phyloP scores from a whole-genome alignment of 1,284 basidiomycete species.

The Ceratobasidium papillatum region DNA sequence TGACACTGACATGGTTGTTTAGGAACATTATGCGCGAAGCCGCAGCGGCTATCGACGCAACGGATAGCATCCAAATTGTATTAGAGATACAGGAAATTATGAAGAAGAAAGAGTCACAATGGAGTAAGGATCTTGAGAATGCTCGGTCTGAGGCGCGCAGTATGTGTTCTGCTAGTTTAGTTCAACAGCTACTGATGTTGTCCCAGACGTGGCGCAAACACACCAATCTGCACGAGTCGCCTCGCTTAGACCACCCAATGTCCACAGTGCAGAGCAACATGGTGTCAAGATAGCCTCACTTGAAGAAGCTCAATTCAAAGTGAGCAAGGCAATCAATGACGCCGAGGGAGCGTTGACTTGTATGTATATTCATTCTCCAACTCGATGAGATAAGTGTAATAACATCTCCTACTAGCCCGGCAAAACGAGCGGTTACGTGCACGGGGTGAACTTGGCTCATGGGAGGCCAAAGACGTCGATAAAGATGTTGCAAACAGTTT shows the following conservation, averaged over 20 bases:
- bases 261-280: slow-evolving; percentile 39
- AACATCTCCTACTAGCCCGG: slow-evolving; percentile 26
- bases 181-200: not conserved
- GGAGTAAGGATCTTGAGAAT: slow-evolving; percentile 8
- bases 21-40: slow-evolving; percentile 35
- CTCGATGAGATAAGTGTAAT: not conserved
- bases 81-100: slow-evolving; percentile 31
- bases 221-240: slow-evolving; percentile 32
- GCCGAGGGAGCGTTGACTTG: slow-evolving; percentile 37
- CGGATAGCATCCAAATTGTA: slow-evolving; percentile 27
- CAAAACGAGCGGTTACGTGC: slow-evolving; percentile 37
- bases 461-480: slow-evolving; percentile 43
- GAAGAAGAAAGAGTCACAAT: slow-evolving; percentile 25
- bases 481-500: slow-evolving; percentile 41
- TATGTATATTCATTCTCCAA: not conserved
- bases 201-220: slow-evolving; percentile 12
- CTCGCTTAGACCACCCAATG: slow-evolving; percentile 41
- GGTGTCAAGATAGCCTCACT: slow-evolving; percentile 41
- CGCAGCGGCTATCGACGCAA: slow-evolving; percentile 2
- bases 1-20: not conserved
- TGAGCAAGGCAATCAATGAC: slow-evolving; percentile 44
- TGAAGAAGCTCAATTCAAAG: slow-evolving; percentile 41
- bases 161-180: not conserved
- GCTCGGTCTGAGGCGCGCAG: slow-evolving; percentile 4
- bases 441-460: slow-evolving; percentile 14